These are phyloP conservation scores for Geranium rotundifolium DNA, from an alignment of 345 rosid species.

Conservation along the genomic window DNA sequence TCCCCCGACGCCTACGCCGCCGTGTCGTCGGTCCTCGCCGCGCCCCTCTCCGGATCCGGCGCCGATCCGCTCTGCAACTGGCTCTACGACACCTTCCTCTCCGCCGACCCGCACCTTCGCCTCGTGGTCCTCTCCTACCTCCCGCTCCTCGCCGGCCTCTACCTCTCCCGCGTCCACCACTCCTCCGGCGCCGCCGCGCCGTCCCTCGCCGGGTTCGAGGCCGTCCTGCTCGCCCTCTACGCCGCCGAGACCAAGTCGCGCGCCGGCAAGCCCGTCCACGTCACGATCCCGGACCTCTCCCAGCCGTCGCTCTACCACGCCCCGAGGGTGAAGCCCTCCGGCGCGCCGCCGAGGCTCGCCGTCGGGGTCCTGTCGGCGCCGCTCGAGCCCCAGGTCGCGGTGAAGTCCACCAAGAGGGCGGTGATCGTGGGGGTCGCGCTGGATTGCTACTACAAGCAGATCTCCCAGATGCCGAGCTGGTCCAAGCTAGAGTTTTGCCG, in stretches of 20 bases:
- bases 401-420: conserved; percentile 75
- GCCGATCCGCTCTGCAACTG: conserved; percentile 89
- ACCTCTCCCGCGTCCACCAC: conserved; percentile 74
- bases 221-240: conserved; percentile 81
- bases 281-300: conserved; percentile 74
- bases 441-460: conserved; percentile 69
- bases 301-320: conserved; percentile 84
- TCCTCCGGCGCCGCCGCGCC: conserved; percentile 31
- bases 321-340: conserved; percentile 35
- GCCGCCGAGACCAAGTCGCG: conserved; percentile 68
- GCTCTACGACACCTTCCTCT: conserved; percentile 86
- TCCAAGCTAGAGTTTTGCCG: conserved; percentile 75
- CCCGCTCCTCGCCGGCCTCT: conserved; percentile 59
- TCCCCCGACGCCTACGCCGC: conserved; percentile 53
- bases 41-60: conserved; percentile 67
- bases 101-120: conserved; percentile 76
- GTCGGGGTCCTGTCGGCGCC: conserved; percentile 53
- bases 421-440: conserved; percentile 53
- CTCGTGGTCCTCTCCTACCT: conserved; percentile 75
- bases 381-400: conserved; percentile 64
- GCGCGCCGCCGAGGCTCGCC: conserved; percentile 27
- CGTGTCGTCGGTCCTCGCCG: conserved; percentile 37
- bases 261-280: conserved; percentile 62
- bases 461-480: conserved; percentile 82
- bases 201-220: conserved; percentile 89